A percentile compares a stretch with the other conserved stretches of the same genome.
These are phyloP conservation scores for maize (Zea mays) DNA, from an alignment of 176 grass and related monocot genomes.

Conservation along the genomic window DNA sequence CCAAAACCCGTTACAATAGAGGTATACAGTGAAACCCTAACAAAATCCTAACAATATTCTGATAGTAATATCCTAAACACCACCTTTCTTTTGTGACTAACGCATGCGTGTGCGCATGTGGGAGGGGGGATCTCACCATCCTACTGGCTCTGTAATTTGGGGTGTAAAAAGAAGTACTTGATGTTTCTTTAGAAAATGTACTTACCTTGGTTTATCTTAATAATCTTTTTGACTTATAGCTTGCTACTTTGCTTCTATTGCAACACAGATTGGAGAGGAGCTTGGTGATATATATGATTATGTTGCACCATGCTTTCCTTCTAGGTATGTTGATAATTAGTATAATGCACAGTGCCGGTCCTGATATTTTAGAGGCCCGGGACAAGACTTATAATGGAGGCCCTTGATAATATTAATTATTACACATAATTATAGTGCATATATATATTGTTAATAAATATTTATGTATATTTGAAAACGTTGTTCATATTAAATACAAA, in stretches of 20 bases:
- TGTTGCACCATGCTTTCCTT: constrained; percentile 98
- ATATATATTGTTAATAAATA: no score
- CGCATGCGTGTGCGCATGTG: background rate
- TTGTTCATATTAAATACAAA: no score
- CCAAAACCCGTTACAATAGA: no score
- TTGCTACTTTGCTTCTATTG: constrained; percentile 30
- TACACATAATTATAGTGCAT: no score
- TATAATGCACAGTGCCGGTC: constrained; percentile 21
- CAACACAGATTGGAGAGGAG: constrained; percentile 85
- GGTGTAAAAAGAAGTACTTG: constrained; percentile 21
- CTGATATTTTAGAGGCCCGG: no score
- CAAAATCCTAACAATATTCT: no score
- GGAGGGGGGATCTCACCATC: background rate
- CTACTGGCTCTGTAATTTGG: constrained; percentile 19
- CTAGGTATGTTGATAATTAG: constrained; percentile 58
- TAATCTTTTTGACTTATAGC: constrained; percentile 3
- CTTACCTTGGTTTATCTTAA: constrained; percentile 29
- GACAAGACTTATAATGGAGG: no score
- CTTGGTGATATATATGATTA: constrained; percentile 99
- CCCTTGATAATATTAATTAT: no score
- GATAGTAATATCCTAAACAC: no score
- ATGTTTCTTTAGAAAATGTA: constrained; percentile 20
- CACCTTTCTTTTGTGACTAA: constrained; percentile 6
- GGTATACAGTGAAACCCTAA: no score
- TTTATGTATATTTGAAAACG: no score